Conservation (phyloP, 495 filamentous ascomycete genomes). For the Neurospora sp. region DNA sequence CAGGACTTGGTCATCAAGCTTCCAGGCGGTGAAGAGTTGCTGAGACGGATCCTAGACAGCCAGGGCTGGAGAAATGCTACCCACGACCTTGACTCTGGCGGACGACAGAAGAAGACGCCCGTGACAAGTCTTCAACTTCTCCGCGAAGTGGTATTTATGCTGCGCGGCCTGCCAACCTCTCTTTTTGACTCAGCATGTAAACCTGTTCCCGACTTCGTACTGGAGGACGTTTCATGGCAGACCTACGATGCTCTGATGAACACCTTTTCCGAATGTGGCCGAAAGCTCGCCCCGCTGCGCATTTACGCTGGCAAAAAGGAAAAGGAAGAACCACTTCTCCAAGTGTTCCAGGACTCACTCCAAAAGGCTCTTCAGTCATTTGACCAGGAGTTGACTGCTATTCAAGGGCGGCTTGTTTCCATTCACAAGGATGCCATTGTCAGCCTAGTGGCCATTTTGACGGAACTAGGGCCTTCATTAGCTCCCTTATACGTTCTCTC, state of each 20-base stretch:
- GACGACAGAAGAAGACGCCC: slow-evolving; percentile 29
- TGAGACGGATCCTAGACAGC: slow-evolving; percentile 43
- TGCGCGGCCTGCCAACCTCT: slow-evolving; percentile 66
- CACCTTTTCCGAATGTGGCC: slow-evolving; percentile 30
- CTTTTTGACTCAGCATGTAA: slow-evolving; percentile 46
- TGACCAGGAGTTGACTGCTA: slow-evolving; percentile 29
- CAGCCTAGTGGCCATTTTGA: slow-evolving; percentile 50
- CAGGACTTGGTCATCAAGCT: slow-evolving; percentile 23
- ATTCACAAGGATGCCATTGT: slow-evolving; percentile 37
- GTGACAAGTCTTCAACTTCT: slow-evolving; percentile 66
- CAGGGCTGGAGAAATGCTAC: slow-evolving; percentile 53
- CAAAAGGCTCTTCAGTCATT: slow-evolving; percentile 34
- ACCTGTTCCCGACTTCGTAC: slow-evolving; percentile 24
- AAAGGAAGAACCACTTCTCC: slow-evolving; percentile 37
- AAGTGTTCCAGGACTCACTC: slow-evolving; percentile 38
- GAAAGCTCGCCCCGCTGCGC: slow-evolving; percentile 29
- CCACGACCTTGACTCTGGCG: slow-evolving; percentile 18
- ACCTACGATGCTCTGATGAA: slow-evolving; percentile 30
- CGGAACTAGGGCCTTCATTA: slow-evolving; percentile 46
- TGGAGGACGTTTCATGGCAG: slow-evolving; percentile 30
- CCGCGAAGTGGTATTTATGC: slow-evolving; percentile 76
- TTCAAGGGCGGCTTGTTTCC: slow-evolving; percentile 36
- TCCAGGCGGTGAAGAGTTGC: slow-evolving; percentile 28
- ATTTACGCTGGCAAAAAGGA: slow-evolving; percentile 13
- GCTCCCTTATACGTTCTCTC: slow-evolving; percentile 47